Evolutionary conservation across 306 rosid species (phyloP).

Genomic region (Sicyos edulis): DNA sequence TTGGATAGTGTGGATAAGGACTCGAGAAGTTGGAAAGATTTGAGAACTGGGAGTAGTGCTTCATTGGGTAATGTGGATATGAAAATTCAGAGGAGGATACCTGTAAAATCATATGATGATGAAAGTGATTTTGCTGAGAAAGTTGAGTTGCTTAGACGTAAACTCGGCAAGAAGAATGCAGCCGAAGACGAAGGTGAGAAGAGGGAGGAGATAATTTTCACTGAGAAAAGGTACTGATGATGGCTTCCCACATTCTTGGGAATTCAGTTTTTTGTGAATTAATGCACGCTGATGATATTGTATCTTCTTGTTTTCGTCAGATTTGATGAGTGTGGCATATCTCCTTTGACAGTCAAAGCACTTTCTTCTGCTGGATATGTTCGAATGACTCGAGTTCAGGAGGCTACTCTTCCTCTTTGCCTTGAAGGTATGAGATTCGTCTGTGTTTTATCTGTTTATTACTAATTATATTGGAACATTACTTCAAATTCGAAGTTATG

Average conservation of each 20-base stretch:
- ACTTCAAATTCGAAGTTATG: neutral
- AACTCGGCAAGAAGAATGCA: constrained; percentile 50
- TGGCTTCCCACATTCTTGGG: neutral
- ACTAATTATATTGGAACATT: neutral
- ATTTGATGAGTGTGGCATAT: constrained; percentile 78
- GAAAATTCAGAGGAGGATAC: constrained; percentile 56
- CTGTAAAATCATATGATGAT: constrained; percentile 34
- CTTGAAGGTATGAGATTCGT: constrained; percentile 58
- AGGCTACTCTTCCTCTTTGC: constrained; percentile 57
- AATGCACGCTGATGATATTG: constrained; percentile 13
- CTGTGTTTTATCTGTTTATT: neutral
- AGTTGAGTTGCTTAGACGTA: constrained; percentile 55
- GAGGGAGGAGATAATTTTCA: constrained; percentile 36
- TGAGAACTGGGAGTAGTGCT: constrained; percentile 60
- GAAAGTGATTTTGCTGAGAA: constrained; percentile 42
- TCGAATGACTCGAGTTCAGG: constrained; percentile 77
- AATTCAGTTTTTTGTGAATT: neutral
- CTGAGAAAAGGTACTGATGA: constrained; percentile 47
- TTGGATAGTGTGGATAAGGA: neutral
- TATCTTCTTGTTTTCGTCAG: constrained; percentile 32
- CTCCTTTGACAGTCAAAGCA: constrained; percentile 68
- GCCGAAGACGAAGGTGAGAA: constrained; percentile 28
- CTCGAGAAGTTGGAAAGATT: constrained; percentile 13
- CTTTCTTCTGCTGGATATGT: constrained; percentile 67
- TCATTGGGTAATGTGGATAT: constrained; percentile 66